Evolutionary conservation across 768 basidiomycete species (phyloP), one percentile per base, ranked within the genome.

Genomic region (Phaffia tasmanica): DNA sequence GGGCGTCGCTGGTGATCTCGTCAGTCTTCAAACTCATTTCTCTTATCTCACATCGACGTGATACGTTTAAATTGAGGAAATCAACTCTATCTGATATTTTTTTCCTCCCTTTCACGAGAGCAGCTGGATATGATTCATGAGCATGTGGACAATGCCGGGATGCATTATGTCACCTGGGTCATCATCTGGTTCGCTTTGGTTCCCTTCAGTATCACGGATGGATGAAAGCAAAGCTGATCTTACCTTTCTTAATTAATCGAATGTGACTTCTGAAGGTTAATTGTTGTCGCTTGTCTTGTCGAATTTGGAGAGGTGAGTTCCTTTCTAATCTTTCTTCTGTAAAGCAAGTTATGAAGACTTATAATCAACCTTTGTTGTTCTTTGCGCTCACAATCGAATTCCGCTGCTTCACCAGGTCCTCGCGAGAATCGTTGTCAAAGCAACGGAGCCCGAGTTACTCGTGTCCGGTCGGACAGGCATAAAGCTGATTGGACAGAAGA

Each of bases 101-200:
- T 23, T 42, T 9, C 18, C 32, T 78, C 79, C 32, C 74, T 79
- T 57, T 29, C 23, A 42, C 11, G 4, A 4, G 35, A 42, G 11
- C 68, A 92, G 89, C 80, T 93, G 69, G 88, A 89, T 70, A 87
- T 87, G 54, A 93, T 95, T 70, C 92, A 95, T 72, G 89, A 94
- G 71, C 90, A 94, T 72, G 76, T 95, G 62, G 94, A 94, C 72
- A 87, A 87, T 69, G 83, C 81, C 9, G 61, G 69, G 4, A 65
- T 65, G 63, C 59, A 59, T 25, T 32, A 23, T 50, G 63, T 69
- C 15, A 95, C 92, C 2, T 84, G 84, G 84, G 83, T 85, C 69
- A 81, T 86, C 56, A 86, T 86, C 65, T 91, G 89, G 88, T 82
- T 71, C 49, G 64, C 63, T 42, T 42, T 11, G 4, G 11, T 42